Percentiles rank a stretch among this genome's conserved stretches.
These are phyloP conservation scores for Pseudoneurospora amorphoporcata DNA, from an alignment of 495 filamentous ascomycete genomes.

Conservation along the genomic window DNA sequence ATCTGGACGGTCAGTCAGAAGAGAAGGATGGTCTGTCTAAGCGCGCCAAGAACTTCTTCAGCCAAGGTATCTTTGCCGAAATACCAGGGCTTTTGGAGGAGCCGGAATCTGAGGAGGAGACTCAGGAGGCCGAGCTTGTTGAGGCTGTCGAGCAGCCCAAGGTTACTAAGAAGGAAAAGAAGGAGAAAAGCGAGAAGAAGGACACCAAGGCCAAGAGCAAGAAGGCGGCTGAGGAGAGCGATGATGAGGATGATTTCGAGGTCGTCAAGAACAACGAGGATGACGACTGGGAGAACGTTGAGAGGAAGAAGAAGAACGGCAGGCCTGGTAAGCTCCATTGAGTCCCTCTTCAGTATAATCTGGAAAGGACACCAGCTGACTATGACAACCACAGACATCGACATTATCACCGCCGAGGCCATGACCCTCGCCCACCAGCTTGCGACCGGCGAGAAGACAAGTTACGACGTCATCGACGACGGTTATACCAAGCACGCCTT, in stretches of 20 bases:
- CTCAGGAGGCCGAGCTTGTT: constrained; percentile 14
- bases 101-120: constrained; percentile 44
- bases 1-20: constrained; percentile 38
- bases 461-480: constrained; percentile 72
- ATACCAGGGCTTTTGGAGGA: constrained; percentile 51
- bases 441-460: constrained; percentile 72
- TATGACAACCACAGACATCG: constrained; percentile 56
- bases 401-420: constrained; percentile 96
- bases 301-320: constrained; percentile 57
- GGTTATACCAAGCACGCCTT: constrained; percentile 87
- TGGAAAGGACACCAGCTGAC: constrained; percentile 21
- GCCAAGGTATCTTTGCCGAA: constrained; percentile 86
- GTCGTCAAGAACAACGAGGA: constrained; percentile 44
- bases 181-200: constrained; percentile 6
- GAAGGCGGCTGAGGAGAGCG: constrained; percentile 16
- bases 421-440: constrained; percentile 96
- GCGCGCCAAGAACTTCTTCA: constrained; percentile 80
- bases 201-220: constrained; percentile 10
- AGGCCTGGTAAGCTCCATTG: constrained; percentile 48
- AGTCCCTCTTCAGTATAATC: background rate
- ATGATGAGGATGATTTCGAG: constrained; percentile 39
- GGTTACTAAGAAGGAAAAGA: constrained; percentile 4
- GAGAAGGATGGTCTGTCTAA: constrained; percentile 57
- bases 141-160: constrained; percentile 1
- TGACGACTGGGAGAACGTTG: constrained; percentile 57